These are phyloP conservation scores for Russula emetica DNA, from an alignment of 768 basidiomycete genomes.

Conservation along the genomic window DNA sequence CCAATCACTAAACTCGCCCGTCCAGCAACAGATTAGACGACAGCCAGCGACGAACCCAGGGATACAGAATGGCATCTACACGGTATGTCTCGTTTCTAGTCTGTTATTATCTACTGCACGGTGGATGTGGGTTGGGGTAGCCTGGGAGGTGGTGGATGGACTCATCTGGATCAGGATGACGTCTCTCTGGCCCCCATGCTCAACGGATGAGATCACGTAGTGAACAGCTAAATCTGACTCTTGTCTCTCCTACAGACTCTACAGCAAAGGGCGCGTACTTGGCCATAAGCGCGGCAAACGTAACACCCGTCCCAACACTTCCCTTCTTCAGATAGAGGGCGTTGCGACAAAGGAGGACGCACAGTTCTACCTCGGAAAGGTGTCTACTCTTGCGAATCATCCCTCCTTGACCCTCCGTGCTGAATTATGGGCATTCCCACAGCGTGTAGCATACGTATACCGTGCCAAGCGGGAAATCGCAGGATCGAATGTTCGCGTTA, in stretches of 20 bases:
- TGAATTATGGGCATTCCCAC: slow-evolving; percentile 9
- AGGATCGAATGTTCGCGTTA: slow-evolving; percentile 94
- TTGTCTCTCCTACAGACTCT: slow-evolving; percentile 58
- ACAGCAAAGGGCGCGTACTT: slow-evolving; percentile 93
- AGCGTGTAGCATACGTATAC: slow-evolving; percentile 99
- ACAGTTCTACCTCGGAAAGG: slow-evolving; percentile 98
- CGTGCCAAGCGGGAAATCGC: slow-evolving; percentile 91
- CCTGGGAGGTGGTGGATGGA: slow-evolving; percentile 46
- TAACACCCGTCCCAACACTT: slow-evolving; percentile 93
- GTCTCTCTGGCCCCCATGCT: not conserved
- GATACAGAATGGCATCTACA: slow-evolving; percentile 72
- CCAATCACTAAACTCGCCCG: slow-evolving; percentile 5
- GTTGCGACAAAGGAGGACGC: slow-evolving; percentile 91
- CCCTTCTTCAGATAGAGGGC: slow-evolving; percentile 96
- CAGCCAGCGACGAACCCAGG: slow-evolving; percentile 30
- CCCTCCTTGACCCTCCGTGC: not conserved
- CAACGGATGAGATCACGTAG: not conserved
- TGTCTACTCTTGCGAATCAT: slow-evolving; percentile 36
- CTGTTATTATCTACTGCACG: slow-evolving; percentile 12
- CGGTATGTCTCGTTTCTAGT: slow-evolving; percentile 47
- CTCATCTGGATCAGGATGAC: slow-evolving; percentile 28
- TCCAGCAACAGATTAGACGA: slow-evolving; percentile 30
- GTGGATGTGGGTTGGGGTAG: slow-evolving; percentile 28
- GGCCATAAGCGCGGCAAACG: slow-evolving; percentile 99
- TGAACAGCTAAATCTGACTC: slow-evolving; percentile 18